Evolutionary conservation across 2,329 filamentous ascomycete genomes (phyloP).

Genomic region (Pyrenochaeta sp.): DNA sequence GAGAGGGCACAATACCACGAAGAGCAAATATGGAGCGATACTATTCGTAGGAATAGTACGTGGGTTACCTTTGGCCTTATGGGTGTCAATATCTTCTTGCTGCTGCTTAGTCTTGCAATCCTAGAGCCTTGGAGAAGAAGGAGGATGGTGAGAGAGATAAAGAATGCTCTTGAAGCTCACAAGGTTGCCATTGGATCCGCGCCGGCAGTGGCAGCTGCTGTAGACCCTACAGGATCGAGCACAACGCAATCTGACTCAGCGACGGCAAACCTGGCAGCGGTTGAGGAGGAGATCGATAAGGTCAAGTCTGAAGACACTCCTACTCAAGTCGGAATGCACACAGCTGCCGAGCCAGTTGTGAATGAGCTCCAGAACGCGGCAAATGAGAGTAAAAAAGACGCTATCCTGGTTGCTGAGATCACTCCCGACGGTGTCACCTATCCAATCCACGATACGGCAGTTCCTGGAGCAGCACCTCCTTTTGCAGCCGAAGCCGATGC

Average conservation of each 20-base stretch:
- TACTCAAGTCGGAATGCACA: neutral
- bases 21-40: conserved; percentile 99
- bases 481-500: conserved; percentile 13
- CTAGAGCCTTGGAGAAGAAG: conserved; percentile 91
- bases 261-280: conserved; percentile 7
- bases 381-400: conserved; percentile 8
- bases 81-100: conserved; percentile 91
- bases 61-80: conserved; percentile 99
- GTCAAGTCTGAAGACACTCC: conserved; percentile 18
- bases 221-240: conserved; percentile 4
- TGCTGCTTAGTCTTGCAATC: conserved; percentile 84
- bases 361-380: conserved; percentile 12
- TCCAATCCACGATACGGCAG: conserved; percentile 8
- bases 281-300: conserved; percentile 31
- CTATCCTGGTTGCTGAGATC: conserved; percentile 7
- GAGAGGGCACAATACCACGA: conserved; percentile 96
- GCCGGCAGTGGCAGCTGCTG: conserved; percentile 1
- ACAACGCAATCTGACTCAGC: conserved; percentile 6
- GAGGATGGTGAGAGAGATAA: conserved; percentile 79
- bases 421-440: conserved; percentile 5
- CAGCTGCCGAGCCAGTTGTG: conserved; percentile 3
- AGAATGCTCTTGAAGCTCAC: conserved; percentile 43
- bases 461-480: conserved; percentile 7
- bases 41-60: conserved; percentile 93
- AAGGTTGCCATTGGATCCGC: conserved; percentile 26